Evolutionary conservation across 2,329 filamentous ascomycete species (phyloP).

Genomic region (Colletotrichum tanaceti): DNA sequence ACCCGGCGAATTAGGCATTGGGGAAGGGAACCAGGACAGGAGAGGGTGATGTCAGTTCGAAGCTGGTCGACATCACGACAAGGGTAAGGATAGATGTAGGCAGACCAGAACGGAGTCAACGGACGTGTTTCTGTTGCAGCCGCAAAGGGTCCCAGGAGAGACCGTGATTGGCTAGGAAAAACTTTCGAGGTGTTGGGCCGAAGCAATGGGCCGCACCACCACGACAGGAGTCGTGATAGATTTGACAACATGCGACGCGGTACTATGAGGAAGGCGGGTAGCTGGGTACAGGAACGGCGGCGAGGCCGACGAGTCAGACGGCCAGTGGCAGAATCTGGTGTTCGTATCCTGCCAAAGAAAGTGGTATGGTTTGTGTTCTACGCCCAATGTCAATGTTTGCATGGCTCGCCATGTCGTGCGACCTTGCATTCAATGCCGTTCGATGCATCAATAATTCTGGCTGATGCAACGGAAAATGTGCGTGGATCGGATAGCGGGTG

Average conservation of each 20-base stretch:
- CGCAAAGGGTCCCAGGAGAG: conserved; percentile 43
- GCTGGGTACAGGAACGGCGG: not conserved
- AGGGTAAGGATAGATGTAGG: conserved; percentile 30
- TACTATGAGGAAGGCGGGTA: not conserved
- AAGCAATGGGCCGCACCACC: conserved; percentile 40
- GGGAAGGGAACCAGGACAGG: not conserved
- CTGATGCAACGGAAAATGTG: conserved; percentile 2
- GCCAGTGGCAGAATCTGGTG: conserved; percentile 35
- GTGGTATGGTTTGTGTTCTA: not conserved
- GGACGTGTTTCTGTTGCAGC: conserved; percentile 49
- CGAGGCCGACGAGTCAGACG: conserved; percentile 5
- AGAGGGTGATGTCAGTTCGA: conserved; percentile 11
- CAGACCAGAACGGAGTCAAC: conserved; percentile 42
- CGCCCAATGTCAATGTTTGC: conserved; percentile 11
- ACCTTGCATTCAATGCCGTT: conserved; percentile 8
- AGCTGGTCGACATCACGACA: conserved; percentile 35
- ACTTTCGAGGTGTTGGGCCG: conserved; percentile 42
- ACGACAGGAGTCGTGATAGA: conserved; percentile 12
- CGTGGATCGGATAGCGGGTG: not conserved
- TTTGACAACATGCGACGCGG: conserved; percentile 26
- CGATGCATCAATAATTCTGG: not conserved
- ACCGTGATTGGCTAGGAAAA: conserved; percentile 47
- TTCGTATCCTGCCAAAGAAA: conserved; percentile 10
- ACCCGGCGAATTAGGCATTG: not conserved
- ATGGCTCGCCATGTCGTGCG: conserved; percentile 24